Percentiles rank a stretch among this genome's conserved stretches.
These are phyloP conservation scores for Camelina sativa DNA, from an alignment of 345 rosid species.

Conservation along the genomic window DNA sequence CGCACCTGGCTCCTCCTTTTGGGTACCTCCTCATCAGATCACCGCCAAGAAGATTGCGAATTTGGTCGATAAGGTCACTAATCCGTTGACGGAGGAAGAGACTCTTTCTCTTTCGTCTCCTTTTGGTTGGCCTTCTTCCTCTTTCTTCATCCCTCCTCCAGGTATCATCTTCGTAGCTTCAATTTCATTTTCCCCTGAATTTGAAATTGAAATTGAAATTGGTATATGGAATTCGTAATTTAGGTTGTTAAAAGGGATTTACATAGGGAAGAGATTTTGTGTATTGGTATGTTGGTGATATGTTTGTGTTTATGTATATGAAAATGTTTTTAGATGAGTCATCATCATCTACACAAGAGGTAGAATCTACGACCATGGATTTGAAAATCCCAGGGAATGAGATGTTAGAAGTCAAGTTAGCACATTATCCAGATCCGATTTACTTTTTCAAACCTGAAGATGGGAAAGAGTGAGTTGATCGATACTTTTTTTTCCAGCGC, in stretches of 20 bases:
- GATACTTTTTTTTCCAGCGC: conserved; percentile 4
- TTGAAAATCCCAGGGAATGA: conserved; percentile 32
- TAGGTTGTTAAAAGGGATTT: neutral
- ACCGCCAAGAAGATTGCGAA: conserved; percentile 34
- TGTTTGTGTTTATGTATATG: neutral
- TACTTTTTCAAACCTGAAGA: conserved; percentile 34
- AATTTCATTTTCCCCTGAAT: neutral
- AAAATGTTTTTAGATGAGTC: conserved; percentile 11
- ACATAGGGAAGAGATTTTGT: neutral
- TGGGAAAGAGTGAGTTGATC: conserved; percentile 32
- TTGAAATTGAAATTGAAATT: neutral
- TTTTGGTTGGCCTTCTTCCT: conserved; percentile 55
- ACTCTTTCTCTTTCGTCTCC: conserved; percentile 43
- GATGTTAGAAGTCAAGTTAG: conserved; percentile 45
- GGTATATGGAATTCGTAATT: neutral
- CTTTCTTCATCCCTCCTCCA: conserved; percentile 43
- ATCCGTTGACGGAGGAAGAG: conserved; percentile 49
- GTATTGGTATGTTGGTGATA: neutral
- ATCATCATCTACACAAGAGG: conserved; percentile 22
- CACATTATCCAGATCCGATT: conserved; percentile 28
- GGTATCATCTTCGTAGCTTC: conserved; percentile 11
- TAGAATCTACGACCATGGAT: conserved; percentile 26
- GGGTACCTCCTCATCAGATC: conserved; percentile 49
- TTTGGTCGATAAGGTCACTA: conserved; percentile 39
- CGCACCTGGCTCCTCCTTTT: conserved; percentile 55